A percentile compares a stretch with the other conserved stretches of the same genome.
phyloP scores from a whole-genome alignment of 139 green algal species.

The Chlorella vulgaris region DNA sequence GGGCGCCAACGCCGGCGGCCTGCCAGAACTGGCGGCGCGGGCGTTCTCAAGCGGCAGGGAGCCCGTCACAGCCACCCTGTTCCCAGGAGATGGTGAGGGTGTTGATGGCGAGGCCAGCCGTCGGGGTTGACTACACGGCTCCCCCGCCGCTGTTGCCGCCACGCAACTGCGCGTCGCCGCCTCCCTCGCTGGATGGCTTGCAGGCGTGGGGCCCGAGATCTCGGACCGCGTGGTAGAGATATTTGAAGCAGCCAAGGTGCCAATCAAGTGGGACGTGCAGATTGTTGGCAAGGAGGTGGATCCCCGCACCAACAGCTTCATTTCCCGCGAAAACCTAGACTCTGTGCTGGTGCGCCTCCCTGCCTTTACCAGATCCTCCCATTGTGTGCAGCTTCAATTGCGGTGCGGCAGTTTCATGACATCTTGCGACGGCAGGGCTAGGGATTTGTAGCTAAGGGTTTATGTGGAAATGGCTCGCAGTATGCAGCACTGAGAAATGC shows the following conservation, averaged over 20 bases:
- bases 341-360: slow-evolving; percentile 77
- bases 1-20: neutral
- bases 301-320: slow-evolving; percentile 89
- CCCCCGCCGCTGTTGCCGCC: neutral
- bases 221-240: slow-evolving; percentile 79
- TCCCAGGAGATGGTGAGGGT: slow-evolving; percentile 51
- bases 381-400: too few relatives aligned
- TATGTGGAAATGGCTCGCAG: too few relatives aligned
- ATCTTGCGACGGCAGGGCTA: too few relatives aligned
- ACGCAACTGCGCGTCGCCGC: too few relatives aligned
- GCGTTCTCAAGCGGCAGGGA: slow-evolving; percentile 1
- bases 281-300: slow-evolving; percentile 83
- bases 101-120: neutral
- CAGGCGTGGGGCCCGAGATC: slow-evolving; percentile 93
- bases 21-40: neutral
- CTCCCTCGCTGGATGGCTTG: neutral
- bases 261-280: slow-evolving; percentile 94
- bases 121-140: slow-evolving; percentile 15
- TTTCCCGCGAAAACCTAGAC: slow-evolving; percentile 94
- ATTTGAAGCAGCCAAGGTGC: slow-evolving; percentile 77
- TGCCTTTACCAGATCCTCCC: too few relatives aligned
- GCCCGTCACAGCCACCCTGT: slow-evolving; percentile 42
- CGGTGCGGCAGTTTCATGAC: too few relatives aligned
- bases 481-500: too few relatives aligned
- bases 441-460: too few relatives aligned